A percentile compares a stretch with the other conserved stretches of the same genome.
Evolutionary conservation across 73 alveolate genomes (phyloP).

Genomic region (Tetrahymena elliotti): DNA sequence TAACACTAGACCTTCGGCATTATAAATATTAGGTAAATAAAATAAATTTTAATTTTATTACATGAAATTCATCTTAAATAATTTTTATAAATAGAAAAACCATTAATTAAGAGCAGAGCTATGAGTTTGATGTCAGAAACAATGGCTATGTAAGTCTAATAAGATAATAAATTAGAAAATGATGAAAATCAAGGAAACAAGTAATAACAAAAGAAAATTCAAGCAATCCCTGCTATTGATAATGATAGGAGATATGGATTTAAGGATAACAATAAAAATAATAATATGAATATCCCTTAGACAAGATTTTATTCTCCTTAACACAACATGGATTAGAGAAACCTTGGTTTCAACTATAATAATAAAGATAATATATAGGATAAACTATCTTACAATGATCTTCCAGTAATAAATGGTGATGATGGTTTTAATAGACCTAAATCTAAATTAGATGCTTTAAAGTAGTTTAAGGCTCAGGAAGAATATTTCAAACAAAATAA

Average conservation of each 20-base stretch:
- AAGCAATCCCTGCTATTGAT: background rate
- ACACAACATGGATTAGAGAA: background rate
- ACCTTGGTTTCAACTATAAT: background rate
- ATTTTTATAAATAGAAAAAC: background rate
- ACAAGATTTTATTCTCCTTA: background rate
- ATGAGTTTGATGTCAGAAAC: background rate
- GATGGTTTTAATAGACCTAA: background rate
- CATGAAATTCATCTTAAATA: background rate
- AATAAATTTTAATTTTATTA: background rate
- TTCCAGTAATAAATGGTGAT: background rate
- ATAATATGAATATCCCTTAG: background rate
- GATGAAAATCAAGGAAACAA: background rate
- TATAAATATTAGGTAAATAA: background rate
- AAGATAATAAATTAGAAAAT: background rate
- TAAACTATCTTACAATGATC: background rate
- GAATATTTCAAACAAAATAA: background rate
- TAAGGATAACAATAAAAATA: background rate
- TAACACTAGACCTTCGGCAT: background rate
- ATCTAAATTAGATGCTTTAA: background rate
- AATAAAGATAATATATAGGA: background rate
- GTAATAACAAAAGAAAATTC: background rate
- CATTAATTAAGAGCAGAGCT: background rate
- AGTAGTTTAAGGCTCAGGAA: background rate
- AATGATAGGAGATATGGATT: background rate
- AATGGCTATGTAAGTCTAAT: background rate